A percentile compares a stretch with the other conserved stretches of the same genome.
phyloP scores from a whole-genome alignment of 2,329 filamentous ascomycete genomes.

The Aphanocladium album region DNA sequence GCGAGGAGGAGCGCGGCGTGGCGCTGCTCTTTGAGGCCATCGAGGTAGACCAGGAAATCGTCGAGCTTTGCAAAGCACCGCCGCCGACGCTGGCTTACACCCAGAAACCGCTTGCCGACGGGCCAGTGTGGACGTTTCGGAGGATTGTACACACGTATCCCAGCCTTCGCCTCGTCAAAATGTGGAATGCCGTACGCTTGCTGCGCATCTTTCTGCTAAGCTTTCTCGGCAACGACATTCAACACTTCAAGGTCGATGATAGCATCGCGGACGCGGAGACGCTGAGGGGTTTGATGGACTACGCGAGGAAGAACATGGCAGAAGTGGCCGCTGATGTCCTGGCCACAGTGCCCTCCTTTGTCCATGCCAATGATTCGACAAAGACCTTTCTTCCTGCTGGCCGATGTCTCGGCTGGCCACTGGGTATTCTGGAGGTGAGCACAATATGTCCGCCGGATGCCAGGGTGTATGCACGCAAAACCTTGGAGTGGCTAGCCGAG shows the following conservation, averaged over 20 bases:
- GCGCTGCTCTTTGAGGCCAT: constrained; percentile 18
- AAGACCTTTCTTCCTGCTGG: constrained; percentile 19
- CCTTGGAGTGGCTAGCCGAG: constrained; percentile 18
- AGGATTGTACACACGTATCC: constrained; percentile 18
- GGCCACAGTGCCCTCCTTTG: constrained; percentile 18
- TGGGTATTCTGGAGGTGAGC: constrained; percentile 18
- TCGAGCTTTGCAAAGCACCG: constrained; percentile 5
- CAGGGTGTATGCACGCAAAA: constrained; percentile 14
- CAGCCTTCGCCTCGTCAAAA: constrained; percentile 17
- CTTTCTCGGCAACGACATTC: constrained; percentile 7
- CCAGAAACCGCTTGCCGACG: neutral
- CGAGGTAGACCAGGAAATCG: constrained; percentile 16
- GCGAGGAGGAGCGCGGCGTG: neutral
- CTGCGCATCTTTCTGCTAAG: constrained; percentile 21
- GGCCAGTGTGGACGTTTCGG: constrained; percentile 16
- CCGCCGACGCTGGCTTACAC: neutral
- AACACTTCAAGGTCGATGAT: constrained; percentile 5
- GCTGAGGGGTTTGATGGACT: neutral
- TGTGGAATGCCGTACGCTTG: constrained; percentile 23
- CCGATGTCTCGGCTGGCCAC: constrained; percentile 21
- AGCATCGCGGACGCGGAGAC: constrained; percentile 3
- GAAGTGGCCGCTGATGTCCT: constrained; percentile 19
- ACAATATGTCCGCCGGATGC: constrained; percentile 10
- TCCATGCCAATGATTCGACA: constrained; percentile 8
- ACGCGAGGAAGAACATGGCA: constrained; percentile 15